Percentiles rank a stretch among this genome's conserved stretches.
Conservation (phyloP, 805 yeast species). For the Cyberlindnera lachancei region DNA sequence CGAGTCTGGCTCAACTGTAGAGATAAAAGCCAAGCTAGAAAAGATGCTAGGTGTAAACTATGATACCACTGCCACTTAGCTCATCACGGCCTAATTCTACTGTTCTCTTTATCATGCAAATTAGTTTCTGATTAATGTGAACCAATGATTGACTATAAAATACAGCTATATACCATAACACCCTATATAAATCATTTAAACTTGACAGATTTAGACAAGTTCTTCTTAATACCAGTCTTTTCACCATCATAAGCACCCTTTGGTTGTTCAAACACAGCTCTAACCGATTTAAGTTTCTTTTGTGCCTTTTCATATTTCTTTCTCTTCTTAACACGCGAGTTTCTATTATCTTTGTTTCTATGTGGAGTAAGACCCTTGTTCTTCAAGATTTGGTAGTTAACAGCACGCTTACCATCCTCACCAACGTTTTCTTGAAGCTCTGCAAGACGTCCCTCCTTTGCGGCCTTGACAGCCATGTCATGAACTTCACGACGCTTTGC, state of each 20-base stretch:
- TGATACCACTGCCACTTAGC: no score
- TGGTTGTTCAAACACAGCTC: conserved; percentile 76
- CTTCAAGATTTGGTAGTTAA: conserved; percentile 90
- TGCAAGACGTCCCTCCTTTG: conserved; percentile 75
- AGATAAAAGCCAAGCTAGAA: no score
- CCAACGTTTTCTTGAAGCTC: conserved; percentile 60
- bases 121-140: no score
- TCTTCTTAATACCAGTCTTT: conserved; percentile 95
- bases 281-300: conserved; percentile 84
- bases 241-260: conserved; percentile 88
- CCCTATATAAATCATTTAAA: conserved; percentile 29
- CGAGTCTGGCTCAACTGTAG: neutral
- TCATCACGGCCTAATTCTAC: no score
- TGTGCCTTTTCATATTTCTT: conserved; percentile 91
- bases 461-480: conserved; percentile 63
- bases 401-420: conserved; percentile 85
- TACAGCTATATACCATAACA: no score
- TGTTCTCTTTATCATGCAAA: no score
- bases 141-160: no score
- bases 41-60: neutral
- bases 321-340: conserved; percentile 97
- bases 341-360: conserved; percentile 89
- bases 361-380: conserved; percentile 94
- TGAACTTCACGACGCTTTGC: conserved; percentile 56
- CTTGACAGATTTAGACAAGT: conserved; percentile 79